Base-by-base conservation (phyloP, 345 rosid species). In the Brassica nigra region DNA sequence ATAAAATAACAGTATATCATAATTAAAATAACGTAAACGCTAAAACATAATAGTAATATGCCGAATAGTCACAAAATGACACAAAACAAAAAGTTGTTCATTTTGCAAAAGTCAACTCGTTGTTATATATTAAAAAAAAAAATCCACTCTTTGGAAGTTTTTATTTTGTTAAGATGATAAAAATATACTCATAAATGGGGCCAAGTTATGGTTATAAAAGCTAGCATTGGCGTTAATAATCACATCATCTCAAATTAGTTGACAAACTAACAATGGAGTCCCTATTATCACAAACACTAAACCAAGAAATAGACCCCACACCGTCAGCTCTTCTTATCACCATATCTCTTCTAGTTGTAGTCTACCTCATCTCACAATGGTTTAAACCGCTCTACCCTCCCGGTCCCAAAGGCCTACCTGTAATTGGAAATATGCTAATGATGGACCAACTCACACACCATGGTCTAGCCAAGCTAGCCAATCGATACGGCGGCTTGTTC, bases 401-500 rank as follows among this genome's bases (percentile, higher is more conserved):
- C 2, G 97, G 97, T 1, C 98, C 98, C 0, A 90, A 76, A 76
- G 98, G 97, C 4, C 37, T 87, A 4, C 97, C 97, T 10, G 63
- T 94, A 9, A 84, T 94, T 33, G 98, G 97, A 4, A 94, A 87
- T 88, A 88, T 94, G 92, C 59, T 84, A 16, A 84, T 94, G 93
- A 87, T 90, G 90, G 95, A 94, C 85, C 92, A 92, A 77, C 72
- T 94, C 70, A 90, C 95, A 37, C 97, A 92, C 80, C 91, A 94
- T 27, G 98, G 97, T 8, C 86, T 94, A 6, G 93, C 93, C 3
- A 85, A 86, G 42, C 85, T 94, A 2, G 93, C 90, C 29, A 12
- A 85, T 5, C 20, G 77, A 52, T 91, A 90, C 11, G 97, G 98
- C 4, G 97, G 97, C 0, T 65, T 94, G 67, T 78, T 89, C 76